A percentile compares a stretch with the other conserved stretches of the same genome.
These are phyloP conservation scores for Akanthomyces uredinophilus DNA, from an alignment of 2,329 filamentous ascomycete genomes.

Conservation along the genomic window DNA sequence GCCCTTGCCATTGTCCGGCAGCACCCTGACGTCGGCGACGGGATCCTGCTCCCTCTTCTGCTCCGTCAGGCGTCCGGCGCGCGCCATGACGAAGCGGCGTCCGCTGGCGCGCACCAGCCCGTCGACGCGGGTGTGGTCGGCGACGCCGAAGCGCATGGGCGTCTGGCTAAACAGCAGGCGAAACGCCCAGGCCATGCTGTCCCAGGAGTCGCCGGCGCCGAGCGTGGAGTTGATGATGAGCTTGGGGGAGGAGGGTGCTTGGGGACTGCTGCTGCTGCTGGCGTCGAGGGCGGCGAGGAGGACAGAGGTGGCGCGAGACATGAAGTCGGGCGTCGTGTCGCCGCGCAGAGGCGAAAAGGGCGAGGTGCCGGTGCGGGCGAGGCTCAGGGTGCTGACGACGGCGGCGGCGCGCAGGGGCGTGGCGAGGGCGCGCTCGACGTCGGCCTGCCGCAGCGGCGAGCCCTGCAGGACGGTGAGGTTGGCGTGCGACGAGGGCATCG, in stretches of 20 bases:
- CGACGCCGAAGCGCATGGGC: conserved; percentile 40
- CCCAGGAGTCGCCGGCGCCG: conserved; percentile 42
- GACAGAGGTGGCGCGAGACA: conserved; percentile 38
- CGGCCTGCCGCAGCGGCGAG: conserved; percentile 29
- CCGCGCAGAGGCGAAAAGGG: conserved; percentile 39
- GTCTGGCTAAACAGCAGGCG: conserved; percentile 38
- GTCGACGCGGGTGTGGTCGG: conserved; percentile 45
- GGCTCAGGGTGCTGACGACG: conserved; percentile 45
- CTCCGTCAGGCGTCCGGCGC: conserved; percentile 36
- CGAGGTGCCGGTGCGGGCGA: conserved; percentile 39
- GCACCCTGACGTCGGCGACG: conserved; percentile 31
- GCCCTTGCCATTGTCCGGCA: conserved; percentile 37
- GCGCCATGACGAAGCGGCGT: conserved; percentile 35
- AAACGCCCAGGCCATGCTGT: conserved; percentile 36
- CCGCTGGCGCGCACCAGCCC: conserved; percentile 30
- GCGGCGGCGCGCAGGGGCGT: conserved; percentile 25
- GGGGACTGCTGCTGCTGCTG: too few species aligned
- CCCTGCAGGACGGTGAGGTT: conserved; percentile 37
- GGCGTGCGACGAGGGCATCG: conserved; percentile 23
- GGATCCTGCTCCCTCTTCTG: conserved; percentile 24
- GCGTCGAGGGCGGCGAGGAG: conserved; percentile 33
- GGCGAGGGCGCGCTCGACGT: conserved; percentile 33
- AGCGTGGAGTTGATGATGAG: conserved; percentile 46
- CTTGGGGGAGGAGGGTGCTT: conserved; percentile 23
- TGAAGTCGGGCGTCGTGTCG: conserved; percentile 39